Evolutionary conservation across 2,329 filamentous ascomycete genomes (phyloP).

Genomic region (Orbilia quercus): DNA sequence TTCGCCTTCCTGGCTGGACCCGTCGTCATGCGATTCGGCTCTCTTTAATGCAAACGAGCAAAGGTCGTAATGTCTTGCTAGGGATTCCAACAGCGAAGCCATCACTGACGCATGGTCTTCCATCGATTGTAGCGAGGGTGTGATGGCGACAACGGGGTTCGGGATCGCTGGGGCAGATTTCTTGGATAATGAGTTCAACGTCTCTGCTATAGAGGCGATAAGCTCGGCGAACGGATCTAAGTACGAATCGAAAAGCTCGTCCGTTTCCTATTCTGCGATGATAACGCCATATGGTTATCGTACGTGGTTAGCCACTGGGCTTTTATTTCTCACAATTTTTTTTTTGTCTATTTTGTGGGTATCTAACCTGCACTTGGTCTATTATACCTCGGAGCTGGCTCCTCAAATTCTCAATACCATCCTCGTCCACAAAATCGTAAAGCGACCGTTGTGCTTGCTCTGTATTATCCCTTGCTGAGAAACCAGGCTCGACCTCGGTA

Average conservation of each 20-base stretch:
- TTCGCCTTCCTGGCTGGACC: conserved; percentile 40
- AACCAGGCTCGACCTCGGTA: conserved; percentile 70
- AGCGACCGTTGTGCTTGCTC: conserved; percentile 67
- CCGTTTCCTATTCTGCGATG: conserved; percentile 53
- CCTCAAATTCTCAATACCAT: conserved; percentile 71
- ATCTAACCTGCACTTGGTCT: conserved; percentile 63
- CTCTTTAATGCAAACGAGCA: conserved; percentile 68
- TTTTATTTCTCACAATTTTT: not conserved
- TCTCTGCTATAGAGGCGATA: conserved; percentile 38
- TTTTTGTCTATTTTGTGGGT: not conserved
- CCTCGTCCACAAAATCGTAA: conserved; percentile 75
- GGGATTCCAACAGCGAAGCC: conserved; percentile 66
- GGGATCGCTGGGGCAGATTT: conserved; percentile 40
- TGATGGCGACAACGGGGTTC: conserved; percentile 63
- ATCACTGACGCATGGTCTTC: conserved; percentile 67
- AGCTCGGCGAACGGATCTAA: conserved; percentile 42
- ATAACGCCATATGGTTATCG: conserved; percentile 12
- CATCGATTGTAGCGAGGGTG: conserved; percentile 65
- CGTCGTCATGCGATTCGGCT: conserved; percentile 63
- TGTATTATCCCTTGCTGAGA: conserved; percentile 66
- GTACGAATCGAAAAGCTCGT: conserved; percentile 51
- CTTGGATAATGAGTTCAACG: conserved; percentile 37
- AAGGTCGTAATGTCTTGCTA: conserved; percentile 69
- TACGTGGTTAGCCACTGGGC: conserved; percentile 59
- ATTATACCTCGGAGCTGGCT: conserved; percentile 70